A percentile compares a stretch with the other conserved stretches of the same genome.
Conservation (phyloP, 225 moss, liverwort and hornwort species). For the Bryoerythrophyllum caledonicum region DNA sequence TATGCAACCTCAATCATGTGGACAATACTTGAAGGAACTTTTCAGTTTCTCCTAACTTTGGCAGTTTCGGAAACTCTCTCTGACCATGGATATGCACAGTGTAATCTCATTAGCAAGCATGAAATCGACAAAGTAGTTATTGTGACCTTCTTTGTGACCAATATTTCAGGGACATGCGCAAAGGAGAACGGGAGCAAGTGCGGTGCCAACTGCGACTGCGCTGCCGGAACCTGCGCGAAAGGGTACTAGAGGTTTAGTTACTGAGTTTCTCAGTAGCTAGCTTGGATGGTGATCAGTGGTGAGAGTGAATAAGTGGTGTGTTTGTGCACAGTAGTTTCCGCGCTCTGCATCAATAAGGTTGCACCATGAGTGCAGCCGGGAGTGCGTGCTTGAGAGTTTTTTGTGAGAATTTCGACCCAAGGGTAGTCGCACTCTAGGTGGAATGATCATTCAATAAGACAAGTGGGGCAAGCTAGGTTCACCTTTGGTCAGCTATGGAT, state of each 20-base stretch:
- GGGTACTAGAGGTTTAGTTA: background rate
- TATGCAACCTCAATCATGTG: background rate
- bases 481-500: background rate
- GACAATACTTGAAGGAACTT: too few relatives aligned
- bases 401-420: background rate
- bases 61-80: too few relatives aligned
- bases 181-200: conserved; percentile 16
- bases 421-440: background rate
- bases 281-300: background rate
- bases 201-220: conserved; percentile 7
- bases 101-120: too few relatives aligned
- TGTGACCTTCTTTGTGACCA: background rate
- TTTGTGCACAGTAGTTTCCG: background rate
- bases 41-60: too few relatives aligned
- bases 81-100: too few relatives aligned
- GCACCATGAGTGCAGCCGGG: background rate
- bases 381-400: background rate
- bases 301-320: background rate
- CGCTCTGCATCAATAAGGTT: background rate
- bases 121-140: too few relatives aligned
- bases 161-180: conserved; percentile 4
- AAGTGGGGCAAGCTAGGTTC: background rate
- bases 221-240: background rate
- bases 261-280: background rate
- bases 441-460: background rate